Percentiles rank a stretch among this genome's conserved stretches.
phyloP scores from a whole-genome alignment of 306 rosid genomes.

The Delonix regia region DNA sequence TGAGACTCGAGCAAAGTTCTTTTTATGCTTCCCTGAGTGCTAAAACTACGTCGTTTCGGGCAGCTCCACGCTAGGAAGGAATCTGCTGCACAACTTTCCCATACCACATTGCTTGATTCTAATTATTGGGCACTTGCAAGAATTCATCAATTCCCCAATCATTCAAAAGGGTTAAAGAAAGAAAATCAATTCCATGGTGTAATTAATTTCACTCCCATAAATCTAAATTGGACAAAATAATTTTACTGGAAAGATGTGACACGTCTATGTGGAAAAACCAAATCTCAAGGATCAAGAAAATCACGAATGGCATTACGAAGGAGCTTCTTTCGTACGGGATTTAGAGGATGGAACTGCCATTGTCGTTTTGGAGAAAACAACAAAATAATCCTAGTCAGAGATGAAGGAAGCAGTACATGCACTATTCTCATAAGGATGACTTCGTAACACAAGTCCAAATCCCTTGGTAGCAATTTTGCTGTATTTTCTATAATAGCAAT shows the following conservation, averaged over 20 bases:
- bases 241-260: neutral
- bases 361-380: neutral
- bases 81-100: too few species aligned
- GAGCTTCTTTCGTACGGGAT: neutral
- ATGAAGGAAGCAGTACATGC: neutral
- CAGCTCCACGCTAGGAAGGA: too few species aligned
- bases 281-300: neutral
- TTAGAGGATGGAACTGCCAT: neutral
- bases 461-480: too few species aligned
- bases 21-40: too few species aligned
- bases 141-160: neutral
- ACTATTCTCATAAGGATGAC: constrained; percentile 10
- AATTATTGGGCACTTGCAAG: neutral
- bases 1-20: too few species aligned
- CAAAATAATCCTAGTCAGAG: neutral
- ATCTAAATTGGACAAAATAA: neutral
- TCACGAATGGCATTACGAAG: neutral
- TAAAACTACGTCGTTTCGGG: too few species aligned
- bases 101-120: neutral
- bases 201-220: neutral
- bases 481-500: too few species aligned
- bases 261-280: neutral
- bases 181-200: too few species aligned
- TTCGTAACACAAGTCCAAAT: too few species aligned
- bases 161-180: neutral